These are phyloP conservation scores for Plantago rigida DNA, from an alignment of 305 asterid genomes.

Conservation along the genomic window DNA sequence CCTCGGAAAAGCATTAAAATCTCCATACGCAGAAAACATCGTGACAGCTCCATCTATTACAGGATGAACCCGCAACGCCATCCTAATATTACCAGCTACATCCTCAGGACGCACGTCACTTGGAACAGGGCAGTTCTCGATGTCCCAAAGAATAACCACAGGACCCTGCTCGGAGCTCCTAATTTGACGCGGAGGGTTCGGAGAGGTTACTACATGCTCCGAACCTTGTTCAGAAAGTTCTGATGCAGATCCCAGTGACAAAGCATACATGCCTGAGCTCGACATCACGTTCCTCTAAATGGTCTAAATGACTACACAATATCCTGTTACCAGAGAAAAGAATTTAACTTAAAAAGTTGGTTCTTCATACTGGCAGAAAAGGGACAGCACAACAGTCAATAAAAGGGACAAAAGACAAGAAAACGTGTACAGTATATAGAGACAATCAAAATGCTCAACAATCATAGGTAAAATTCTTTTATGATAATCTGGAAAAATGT, in stretches of 20 bases:
- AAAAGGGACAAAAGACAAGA: not conserved
- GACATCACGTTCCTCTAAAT: constrained; percentile 31
- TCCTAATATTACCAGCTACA: constrained; percentile 77
- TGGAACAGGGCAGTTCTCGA: constrained; percentile 91
- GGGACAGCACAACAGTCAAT: too few species aligned
- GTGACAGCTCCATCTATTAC: constrained; percentile 65
- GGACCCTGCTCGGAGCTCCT: constrained; percentile 38
- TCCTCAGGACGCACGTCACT: constrained; percentile 78
- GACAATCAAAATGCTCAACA: not conserved
- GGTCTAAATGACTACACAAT: too few species aligned
- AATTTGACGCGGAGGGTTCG: constrained; percentile 29
- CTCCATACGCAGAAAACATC: constrained; percentile 76
- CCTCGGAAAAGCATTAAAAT: constrained; percentile 74
- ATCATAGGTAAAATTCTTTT: not conserved
- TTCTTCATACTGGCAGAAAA: too few species aligned
- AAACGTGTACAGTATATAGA: constrained; percentile 23
- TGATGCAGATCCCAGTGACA: constrained; percentile 27
- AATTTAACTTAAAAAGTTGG: too few species aligned
- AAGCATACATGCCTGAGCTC: constrained; percentile 26
- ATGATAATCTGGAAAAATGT: too few species aligned
- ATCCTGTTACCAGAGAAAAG: too few species aligned
- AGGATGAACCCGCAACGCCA: constrained; percentile 74
- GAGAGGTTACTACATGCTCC: constrained; percentile 29
- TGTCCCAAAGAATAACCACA: constrained; percentile 90
- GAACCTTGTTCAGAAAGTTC: constrained; percentile 33